A percentile compares a stretch with the other conserved stretches of the same genome.
Conservation (phyloP, 1,284 basidiomycete species). For the Heimioporus punctisporus region DNA sequence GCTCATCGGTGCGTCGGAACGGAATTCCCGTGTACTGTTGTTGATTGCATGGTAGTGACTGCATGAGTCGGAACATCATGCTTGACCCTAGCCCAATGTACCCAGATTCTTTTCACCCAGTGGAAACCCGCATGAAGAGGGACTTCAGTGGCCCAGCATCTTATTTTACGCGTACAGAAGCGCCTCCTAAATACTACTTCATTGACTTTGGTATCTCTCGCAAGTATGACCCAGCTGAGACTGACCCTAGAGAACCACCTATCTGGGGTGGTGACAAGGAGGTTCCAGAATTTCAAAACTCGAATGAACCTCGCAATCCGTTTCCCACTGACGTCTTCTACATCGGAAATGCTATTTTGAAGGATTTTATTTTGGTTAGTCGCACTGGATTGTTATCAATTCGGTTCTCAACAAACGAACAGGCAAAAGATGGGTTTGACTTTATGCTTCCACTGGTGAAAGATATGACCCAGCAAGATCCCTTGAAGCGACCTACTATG, state of each 20-base stretch:
- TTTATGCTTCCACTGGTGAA: slow-evolving; percentile 27
- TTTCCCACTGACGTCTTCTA: slow-evolving; percentile 36
- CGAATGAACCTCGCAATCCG: slow-evolving; percentile 20
- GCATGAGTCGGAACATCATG: too few species aligned
- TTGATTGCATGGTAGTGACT: too few species aligned
- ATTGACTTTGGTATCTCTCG: slow-evolving; percentile 41
- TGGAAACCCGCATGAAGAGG: too few species aligned
- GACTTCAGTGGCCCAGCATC: too few species aligned
- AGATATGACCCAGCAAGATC: slow-evolving; percentile 28
- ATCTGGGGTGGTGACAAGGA: slow-evolving; percentile 35
- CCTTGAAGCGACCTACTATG: slow-evolving; percentile 23
- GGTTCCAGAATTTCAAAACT: slow-evolving; percentile 35
- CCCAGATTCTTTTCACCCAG: too few species aligned
- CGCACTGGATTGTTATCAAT: too few species aligned
- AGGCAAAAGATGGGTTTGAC: slow-evolving; percentile 20
- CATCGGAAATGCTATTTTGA: slow-evolving; percentile 23
- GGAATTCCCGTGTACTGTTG: too few species aligned
- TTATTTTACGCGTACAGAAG: too few species aligned
- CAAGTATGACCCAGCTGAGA: slow-evolving; percentile 21
- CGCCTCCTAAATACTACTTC: slow-evolving; percentile 22
- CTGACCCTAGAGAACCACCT: slow-evolving; percentile 21
- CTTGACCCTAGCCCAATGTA: too few species aligned
- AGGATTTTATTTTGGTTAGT: slow-evolving; percentile 19
- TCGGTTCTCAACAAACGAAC: not conserved
- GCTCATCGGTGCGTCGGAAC: too few species aligned